Base-by-base conservation (phyloP, 2,329 filamentous ascomycete genomes). In the Aspergillus neoniger region DNA sequence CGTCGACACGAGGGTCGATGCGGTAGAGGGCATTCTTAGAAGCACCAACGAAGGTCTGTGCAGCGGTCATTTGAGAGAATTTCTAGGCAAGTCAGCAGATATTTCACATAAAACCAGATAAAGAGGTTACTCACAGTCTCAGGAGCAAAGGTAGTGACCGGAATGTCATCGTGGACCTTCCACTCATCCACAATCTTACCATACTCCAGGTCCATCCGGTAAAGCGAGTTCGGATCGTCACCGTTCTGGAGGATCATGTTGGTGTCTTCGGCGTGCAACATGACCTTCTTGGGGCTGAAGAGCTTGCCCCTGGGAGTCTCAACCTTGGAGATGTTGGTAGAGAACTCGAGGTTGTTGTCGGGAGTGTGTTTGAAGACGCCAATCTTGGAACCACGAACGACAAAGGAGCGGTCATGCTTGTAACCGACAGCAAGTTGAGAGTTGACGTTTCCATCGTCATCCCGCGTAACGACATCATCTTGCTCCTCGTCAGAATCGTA, bases 151-250 rank as follows among this genome's bases (percentile, higher is more conserved):
- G 89, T 95, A 57, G 91, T 88, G 63, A 98, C 91, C 0, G 91
- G 89, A 58, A 99, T 97, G 73, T 98, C 91, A 64, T 99, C 94
- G 72, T 99, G 94, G 14, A 99, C 86, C 69, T 96, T 96, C 95
- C 95, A 99, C 77, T 99, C 95, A 72, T 99, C 95, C 2, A 98
- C 92, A 38, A 99, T 91, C 80, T 97, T 98, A 67, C 95, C 95
- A 69, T 96, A 96, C 76, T 99, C 94, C 48, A 99, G 83, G 78
- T 99, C 95, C 95, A 99, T 98, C 49, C 91, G 91, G 76, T 93
- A 99, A 1, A 99, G 84, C 55, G 91, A 92, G 80, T 96, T 94
- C 1, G 94, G 91, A 66, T 98, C 90, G 55, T 88, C 79, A 25
- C 76, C 82, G 69, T 96, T 93, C 75, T 97, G 93, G 60, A 97